Base-by-base conservation (phyloP, 805 yeast genomes). In the Clavispora asparagi region DNA sequence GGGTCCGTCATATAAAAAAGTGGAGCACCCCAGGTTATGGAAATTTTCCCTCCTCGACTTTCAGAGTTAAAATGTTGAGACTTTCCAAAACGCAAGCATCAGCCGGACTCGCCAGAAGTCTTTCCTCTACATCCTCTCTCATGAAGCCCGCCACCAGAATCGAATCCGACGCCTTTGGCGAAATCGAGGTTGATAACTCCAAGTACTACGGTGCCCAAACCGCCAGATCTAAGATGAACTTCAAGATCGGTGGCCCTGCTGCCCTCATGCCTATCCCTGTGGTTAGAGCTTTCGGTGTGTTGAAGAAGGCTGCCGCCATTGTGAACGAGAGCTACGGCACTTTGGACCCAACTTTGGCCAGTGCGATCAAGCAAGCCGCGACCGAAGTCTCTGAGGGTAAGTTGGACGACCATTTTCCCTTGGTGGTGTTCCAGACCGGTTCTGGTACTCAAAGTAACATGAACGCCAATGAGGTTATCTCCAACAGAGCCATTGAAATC, bases 131-230 rank as follows among this genome's bases (percentile, higher is more conserved):
- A n/a, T 45, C 62, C 10, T 42, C 55, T 27, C 55, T 53, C 44
- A 51, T 61, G 47, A 54, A 33, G 37, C 37, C 47, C n/a, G 53
- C 60, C 45, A 62, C 69, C 52, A 81, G 99, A 74, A 80, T 78
- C 47, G 99, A 92, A 68, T 78, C 89, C 48, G 99, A 92, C 71
- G 98, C 98, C 43, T 94, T 92, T 62, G 99, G 99, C 58, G 96
- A 88, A 64, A 86, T 94, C 62, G 89, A 90, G 65, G 99, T 92
- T 43, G 90, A 87, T 49, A 73, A 81, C 53, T 78, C 87, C 59
- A 83, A 80, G 67, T 92, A 92, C 78, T 92, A 97, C 92, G 99
- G 99, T 50, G 98, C 98, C 39, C 99, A 94, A 73, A 94, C 99
- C 51, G 91, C 87, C 62, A 82, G 98, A 71, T 91, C 98, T 17